Percentiles rank a stretch among this genome's conserved stretches.
Conservation (phyloP, 257 asterid species). For the Paraleonurus japonicus region DNA sequence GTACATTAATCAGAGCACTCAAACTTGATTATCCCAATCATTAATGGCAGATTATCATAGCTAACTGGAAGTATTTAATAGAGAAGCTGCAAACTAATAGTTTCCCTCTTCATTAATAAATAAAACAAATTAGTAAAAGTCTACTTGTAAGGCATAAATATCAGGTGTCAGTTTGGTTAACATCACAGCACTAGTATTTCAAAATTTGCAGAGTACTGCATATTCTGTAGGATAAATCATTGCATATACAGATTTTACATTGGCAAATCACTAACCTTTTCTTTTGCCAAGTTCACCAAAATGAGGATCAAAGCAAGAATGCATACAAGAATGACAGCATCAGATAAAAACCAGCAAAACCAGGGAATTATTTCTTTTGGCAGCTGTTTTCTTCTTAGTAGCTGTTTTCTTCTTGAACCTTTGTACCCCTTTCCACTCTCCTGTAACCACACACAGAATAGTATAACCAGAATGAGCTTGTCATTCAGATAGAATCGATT, state of each 20-base stretch:
- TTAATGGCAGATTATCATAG: background rate
- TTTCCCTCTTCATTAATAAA: background rate
- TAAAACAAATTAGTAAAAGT: background rate
- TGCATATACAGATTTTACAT: background rate
- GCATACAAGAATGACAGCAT: background rate
- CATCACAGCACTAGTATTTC: background rate
- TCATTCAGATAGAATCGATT: background rate
- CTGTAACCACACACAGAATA: slow-evolving; percentile 35
- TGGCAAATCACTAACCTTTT: background rate
- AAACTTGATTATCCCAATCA: background rate
- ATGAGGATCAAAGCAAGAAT: slow-evolving; percentile 3
- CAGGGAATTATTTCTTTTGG: slow-evolving; percentile 43
- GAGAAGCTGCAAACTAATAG: background rate
- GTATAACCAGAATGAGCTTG: background rate
- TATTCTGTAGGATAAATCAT: background rate
- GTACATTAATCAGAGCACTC: too few species aligned
- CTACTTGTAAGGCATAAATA: background rate
- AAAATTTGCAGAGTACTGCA: background rate
- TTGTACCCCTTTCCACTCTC: slow-evolving; percentile 56
- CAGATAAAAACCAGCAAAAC: slow-evolving; percentile 13
- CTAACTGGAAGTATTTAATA: background rate
- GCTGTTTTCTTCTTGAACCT: slow-evolving; percentile 47
- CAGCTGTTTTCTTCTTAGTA: slow-evolving; percentile 36
- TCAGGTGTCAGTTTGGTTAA: background rate
- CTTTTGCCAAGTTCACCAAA: background rate